Evolutionary conservation across 1,139 yeast genomes (phyloP).

Genomic region (Hyphopichia khmerensis): DNA sequence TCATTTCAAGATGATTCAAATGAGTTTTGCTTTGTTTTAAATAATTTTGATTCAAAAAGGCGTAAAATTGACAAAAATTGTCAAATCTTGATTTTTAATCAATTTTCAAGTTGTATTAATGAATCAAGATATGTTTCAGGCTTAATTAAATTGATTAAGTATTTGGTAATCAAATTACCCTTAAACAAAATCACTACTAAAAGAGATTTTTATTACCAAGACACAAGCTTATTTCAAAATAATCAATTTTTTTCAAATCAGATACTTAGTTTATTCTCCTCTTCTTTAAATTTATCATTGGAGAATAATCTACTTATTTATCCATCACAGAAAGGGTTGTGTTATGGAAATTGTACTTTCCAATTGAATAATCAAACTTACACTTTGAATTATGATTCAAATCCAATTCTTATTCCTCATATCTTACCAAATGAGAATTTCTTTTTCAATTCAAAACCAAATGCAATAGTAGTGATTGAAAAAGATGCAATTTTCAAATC

Average conservation of each 20-base stretch:
- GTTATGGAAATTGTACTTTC: constrained; percentile 38
- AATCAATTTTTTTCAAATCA: constrained; percentile 47
- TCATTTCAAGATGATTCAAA: background rate
- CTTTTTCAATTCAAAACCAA: background rate
- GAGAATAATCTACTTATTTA: constrained; percentile 39
- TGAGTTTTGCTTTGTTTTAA: background rate
- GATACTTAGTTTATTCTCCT: constrained; percentile 33
- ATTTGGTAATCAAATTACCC: constrained; percentile 4
- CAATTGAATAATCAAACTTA: background rate
- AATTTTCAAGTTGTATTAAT: background rate
- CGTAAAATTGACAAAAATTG: background rate
- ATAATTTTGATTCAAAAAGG: background rate
- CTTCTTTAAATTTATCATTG: constrained; percentile 22
- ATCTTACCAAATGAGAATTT: background rate
- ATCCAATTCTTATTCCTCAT: constrained; percentile 21
- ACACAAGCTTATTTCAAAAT: constrained; percentile 51
- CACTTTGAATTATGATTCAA: constrained; percentile 10
- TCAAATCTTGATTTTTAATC: background rate
- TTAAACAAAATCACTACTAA: constrained; percentile 38
- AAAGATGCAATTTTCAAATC: constrained; percentile 57
- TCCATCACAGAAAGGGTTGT: constrained; percentile 65
- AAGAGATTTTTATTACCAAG: constrained; percentile 66
- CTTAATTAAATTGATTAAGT: constrained; percentile 11
- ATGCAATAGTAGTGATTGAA: constrained; percentile 55
- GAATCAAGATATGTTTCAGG: constrained; percentile 10